A percentile compares a stretch with the other conserved stretches of the same genome.
phyloP scores from a whole-genome alignment of 352 stramenopile genomes.

The Elongisporangium senticosum region DNA sequence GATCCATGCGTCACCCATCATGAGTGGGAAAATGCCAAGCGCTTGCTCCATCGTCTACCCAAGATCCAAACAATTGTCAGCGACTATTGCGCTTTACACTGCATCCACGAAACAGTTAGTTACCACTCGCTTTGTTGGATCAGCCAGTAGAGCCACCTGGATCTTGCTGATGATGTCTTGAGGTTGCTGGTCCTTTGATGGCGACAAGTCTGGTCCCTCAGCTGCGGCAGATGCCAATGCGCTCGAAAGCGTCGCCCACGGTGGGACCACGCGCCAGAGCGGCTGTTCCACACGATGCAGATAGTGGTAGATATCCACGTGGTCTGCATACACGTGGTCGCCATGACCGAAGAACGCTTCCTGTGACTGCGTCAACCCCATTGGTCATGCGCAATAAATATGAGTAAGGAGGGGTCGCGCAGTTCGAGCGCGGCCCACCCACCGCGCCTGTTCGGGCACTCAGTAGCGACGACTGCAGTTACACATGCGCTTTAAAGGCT shows the following conservation, averaged over 20 bases:
- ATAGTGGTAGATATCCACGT: constrained; percentile 36
- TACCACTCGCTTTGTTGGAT: constrained; percentile 18
- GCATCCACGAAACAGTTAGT: constrained; percentile 21
- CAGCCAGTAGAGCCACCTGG: constrained; percentile 2
- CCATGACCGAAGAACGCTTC: constrained; percentile 37
- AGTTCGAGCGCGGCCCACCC: no score
- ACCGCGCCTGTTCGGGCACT: background rate
- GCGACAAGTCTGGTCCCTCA: background rate
- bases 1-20: constrained; percentile 66
- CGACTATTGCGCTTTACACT: no score
- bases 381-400: constrained; percentile 6
- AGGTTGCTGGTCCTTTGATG: constrained; percentile 8
- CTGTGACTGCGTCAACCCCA: constrained; percentile 48
- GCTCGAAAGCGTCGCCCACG: constrained; percentile 16
- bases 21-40: constrained; percentile 32
- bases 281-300: constrained; percentile 33
- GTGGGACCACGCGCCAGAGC: constrained; percentile 30
- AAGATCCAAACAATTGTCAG: background rate
- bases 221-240: constrained; percentile 1
- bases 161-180: constrained; percentile 8
- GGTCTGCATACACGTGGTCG: constrained; percentile 23
- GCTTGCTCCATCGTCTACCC: constrained; percentile 38
- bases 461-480: background rate
- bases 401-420: background rate
- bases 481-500: background rate